Evolutionary conservation across 2,329 filamentous ascomycete species (phyloP), one percentile per base, ranked within the genome.

Genomic region (Fusarium ambrosium): DNA sequence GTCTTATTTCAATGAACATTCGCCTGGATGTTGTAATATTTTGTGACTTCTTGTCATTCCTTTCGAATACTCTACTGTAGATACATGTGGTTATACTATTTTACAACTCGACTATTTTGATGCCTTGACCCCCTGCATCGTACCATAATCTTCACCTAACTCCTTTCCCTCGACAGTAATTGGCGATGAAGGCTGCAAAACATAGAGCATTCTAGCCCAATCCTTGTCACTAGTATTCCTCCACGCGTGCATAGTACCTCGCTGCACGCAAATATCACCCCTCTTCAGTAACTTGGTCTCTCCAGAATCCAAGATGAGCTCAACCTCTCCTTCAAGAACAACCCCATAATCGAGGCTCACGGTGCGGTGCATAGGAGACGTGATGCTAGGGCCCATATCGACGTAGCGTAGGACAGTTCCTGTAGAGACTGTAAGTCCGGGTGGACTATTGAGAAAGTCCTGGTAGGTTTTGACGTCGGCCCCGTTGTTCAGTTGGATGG

Each of bases 241-340:
- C 88, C 88, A 90, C 6, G 85, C 85, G 78, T 91, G 89, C 84
- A 87, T 89, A 1, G 88, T 90, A 0, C 83, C 88, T 39, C 89
- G 82, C 80, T 91, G 89, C 8, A 91, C 85, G 6, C 85, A 85
- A 8, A 90, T 80, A 72, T 91, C 89, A 0, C 89, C 89, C 7
- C 85, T 81, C 69, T 83, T 81, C 82, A 91, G 79, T 2, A 82
- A 41, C 58, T 82, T 82, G 53, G 74, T 83, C 63, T 87, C 87
- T 0, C 89, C 88, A 11, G 85, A 86, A 64, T 90, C 89, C 7
- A 90, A 69, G 5, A 87, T 65, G 77, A 90, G 80, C 70, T 90
- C 88, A 14, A 91, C 77, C 76, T 86, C 83, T 0, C 89, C 89
- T 72, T 90, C 88, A 1, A 91, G 73, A 3, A 90, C 83, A 62